phyloP scores from a whole-genome alignment of 1,284 basidiomycete species.

The Chalciporus sp. region DNA sequence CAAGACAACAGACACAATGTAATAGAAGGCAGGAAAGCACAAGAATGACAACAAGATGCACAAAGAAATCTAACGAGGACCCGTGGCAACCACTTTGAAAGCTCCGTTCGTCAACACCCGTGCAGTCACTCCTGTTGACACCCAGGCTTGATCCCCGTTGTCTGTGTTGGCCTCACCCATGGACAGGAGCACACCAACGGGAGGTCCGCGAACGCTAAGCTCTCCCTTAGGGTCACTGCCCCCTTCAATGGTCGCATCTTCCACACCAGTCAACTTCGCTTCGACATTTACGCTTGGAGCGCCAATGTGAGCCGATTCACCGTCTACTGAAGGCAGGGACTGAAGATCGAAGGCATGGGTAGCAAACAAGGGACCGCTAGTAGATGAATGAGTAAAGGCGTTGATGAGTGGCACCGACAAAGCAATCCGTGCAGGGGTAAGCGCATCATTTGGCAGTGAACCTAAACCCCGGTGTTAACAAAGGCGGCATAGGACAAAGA shows the following conservation, averaged over 20 bases:
- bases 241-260: slow-evolving; percentile 61
- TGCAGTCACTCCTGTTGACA: slow-evolving; percentile 46
- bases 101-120: slow-evolving; percentile 64
- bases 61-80: slow-evolving; percentile 6
- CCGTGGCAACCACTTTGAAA: slow-evolving; percentile 44
- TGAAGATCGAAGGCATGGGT: slow-evolving; percentile 78
- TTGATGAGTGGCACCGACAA: slow-evolving; percentile 73
- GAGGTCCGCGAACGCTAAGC: slow-evolving; percentile 50
- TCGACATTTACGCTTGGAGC: slow-evolving; percentile 77
- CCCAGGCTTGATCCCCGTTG: slow-evolving; percentile 47
- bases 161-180: slow-evolving; percentile 37
- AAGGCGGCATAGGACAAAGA: slow-evolving; percentile 3
- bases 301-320: slow-evolving; percentile 58
- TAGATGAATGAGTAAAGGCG: slow-evolving; percentile 58
- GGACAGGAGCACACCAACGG: slow-evolving; percentile 55
- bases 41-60: neutral
- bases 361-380: slow-evolving; percentile 70
- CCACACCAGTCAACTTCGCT: slow-evolving; percentile 63
- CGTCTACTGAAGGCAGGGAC: slow-evolving; percentile 49
- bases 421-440: slow-evolving; percentile 66
- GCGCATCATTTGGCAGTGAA: slow-evolving; percentile 36
- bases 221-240: slow-evolving; percentile 60
- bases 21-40: neutral
- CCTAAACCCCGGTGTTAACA: slow-evolving; percentile 33
- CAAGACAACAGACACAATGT: neutral